These are phyloP conservation scores for Pyricularia pennisetigena DNA, from an alignment of 2,329 filamentous ascomycete species.

Conservation along the genomic window DNA sequence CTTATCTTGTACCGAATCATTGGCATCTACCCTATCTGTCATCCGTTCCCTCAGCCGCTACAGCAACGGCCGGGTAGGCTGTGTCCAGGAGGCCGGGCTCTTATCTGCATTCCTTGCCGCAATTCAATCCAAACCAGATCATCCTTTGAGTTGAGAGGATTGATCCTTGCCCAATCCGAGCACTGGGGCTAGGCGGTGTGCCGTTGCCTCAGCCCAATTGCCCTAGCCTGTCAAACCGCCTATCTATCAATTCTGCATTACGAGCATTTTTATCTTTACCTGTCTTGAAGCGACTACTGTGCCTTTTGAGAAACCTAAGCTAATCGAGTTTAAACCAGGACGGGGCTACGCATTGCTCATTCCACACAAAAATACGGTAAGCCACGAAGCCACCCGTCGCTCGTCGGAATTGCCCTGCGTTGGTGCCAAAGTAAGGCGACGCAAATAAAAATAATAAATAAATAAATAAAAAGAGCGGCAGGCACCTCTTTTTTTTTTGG, in stretches of 20 bases:
- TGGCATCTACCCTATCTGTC: neutral
- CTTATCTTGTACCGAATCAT: neutral
- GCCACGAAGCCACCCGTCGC: neutral
- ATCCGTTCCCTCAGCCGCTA: neutral
- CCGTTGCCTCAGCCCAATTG: neutral
- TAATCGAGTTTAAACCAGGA: neutral
- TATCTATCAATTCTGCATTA: conserved; percentile 1
- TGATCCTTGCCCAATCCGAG: neutral
- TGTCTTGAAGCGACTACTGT: neutral
- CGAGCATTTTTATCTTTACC: neutral
- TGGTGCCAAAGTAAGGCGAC: conserved; percentile 1
- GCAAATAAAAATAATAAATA: neutral
- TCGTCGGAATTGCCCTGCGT: neutral
- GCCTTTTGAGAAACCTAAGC: neutral
- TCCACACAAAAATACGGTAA: neutral
- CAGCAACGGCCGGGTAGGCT: neutral
- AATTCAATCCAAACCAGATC: neutral
- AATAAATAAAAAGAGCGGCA: neutral
- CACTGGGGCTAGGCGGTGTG: neutral
- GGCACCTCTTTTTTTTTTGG: neutral
- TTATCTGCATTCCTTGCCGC: neutral
- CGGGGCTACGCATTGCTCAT: neutral
- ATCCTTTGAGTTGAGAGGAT: neutral
- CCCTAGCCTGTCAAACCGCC: neutral
- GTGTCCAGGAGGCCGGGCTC: neutral